Evolutionary conservation across 2,329 filamentous ascomycete genomes (phyloP), one percentile per base, ranked within the genome.

Genomic region (Clarireedia hainanense): DNA sequence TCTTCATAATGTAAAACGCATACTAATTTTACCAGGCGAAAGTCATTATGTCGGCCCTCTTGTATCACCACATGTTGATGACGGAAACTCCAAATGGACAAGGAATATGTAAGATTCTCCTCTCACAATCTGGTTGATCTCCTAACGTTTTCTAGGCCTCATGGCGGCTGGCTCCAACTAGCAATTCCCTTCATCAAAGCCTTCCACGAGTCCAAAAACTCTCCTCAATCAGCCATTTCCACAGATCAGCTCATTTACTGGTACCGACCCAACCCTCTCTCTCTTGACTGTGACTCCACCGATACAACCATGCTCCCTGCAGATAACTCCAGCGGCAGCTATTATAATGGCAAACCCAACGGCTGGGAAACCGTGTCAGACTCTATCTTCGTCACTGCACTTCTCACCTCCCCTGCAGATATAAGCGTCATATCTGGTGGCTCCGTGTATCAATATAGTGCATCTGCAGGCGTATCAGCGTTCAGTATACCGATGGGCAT

Each of bases 81-180:
- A 56, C 30, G 53, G 53, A 6, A 46, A 45, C 23, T 56, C 53
- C 1, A 56, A 56, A 52, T 56, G 53, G 53, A 46, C 53, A 10
- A 56, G 45, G 15, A 27, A 56, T 20, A 56, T 56, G 47, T 56
- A 46, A 42, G 39, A 6, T 12, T 20, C 6, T 5, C 15, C 9
- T 20, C 39, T 15, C 9, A 5, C 24, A 34, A 3, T 43, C 2
- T 15, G 14, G 14, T 14, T 3, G 3, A 2, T 5, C 3, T 23
- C 7, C 15, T 30, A 23, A 39, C 1, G 39, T 9, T 4, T 4
- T 48, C n/a, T 3, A 56, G 53, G 53, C 53, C 47, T 14, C 53
- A 56, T 14, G 34, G 39, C 27, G 47, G 24, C 27, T 56, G 47
- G 47, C 53, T 56, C 12, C 27, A 27, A 9, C 27, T 56, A 5